These are phyloP conservation scores for Phytophthora macrochlamydospora DNA, from an alignment of 352 stramenopile species.

Conservation along the genomic window DNA sequence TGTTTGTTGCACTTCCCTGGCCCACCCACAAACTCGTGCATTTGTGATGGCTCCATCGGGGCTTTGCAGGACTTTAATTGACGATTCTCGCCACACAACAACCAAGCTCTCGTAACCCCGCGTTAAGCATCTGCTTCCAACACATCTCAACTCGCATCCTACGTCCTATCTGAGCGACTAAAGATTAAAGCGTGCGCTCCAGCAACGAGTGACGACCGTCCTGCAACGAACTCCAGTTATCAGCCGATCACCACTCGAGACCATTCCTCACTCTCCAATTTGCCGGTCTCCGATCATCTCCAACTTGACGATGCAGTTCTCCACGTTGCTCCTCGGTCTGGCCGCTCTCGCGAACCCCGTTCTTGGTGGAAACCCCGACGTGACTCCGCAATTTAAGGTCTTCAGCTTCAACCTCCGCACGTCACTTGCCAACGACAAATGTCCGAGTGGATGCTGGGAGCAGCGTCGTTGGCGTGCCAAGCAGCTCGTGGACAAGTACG, in stretches of 20 bases:
- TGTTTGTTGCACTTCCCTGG: background rate
- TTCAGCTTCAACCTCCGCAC: conserved; percentile 74
- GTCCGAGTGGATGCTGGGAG: conserved; percentile 57
- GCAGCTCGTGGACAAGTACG: conserved; percentile 45
- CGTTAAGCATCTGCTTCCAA: conserved; percentile 3
- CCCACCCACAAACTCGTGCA: background rate
- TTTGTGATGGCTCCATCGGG: background rate
- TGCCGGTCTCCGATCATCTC: background rate
- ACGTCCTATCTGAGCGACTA: background rate
- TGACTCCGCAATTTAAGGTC: conserved; percentile 41
- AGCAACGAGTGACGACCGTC: too few species aligned
- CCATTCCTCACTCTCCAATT: conserved; percentile 1
- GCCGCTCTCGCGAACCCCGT: conserved; percentile 2
- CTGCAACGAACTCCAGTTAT: too few species aligned
- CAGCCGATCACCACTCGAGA: background rate
- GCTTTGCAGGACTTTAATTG: too few species aligned
- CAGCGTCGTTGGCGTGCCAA: conserved; percentile 47
- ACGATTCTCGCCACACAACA: too few species aligned
- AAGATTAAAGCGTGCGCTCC: background rate
- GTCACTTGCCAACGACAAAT: conserved; percentile 56
- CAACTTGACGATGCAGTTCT: background rate
- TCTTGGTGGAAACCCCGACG: background rate
- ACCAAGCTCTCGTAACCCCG: background rate
- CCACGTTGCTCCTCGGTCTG: conserved; percentile 3
- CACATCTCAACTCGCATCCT: background rate